Percentiles rank a stretch among this genome's conserved stretches.
These are phyloP conservation scores for Phylloporus arenicola DNA, from an alignment of 768 basidiomycete genomes.

Conservation along the genomic window DNA sequence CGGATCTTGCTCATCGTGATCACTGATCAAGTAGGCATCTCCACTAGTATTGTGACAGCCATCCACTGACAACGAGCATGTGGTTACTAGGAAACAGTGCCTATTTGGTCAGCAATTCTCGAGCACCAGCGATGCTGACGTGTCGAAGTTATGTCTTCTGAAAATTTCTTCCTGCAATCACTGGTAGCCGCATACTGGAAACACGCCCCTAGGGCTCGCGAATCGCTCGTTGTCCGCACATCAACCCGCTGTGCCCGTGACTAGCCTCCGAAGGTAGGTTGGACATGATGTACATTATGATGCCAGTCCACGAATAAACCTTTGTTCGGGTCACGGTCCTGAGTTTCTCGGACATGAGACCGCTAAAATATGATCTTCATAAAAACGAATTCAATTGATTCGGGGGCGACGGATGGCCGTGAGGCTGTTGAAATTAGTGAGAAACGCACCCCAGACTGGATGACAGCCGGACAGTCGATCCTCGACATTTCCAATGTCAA, in stretches of 20 bases:
- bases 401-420: background rate
- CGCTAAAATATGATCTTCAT: background rate
- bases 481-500: slow-evolving; percentile 12
- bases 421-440: background rate
- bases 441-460: slow-evolving; percentile 15
- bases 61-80: background rate
- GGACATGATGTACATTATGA: background rate
- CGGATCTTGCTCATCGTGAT: background rate
- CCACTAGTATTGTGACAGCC: too few species aligned
- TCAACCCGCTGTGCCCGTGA: background rate
- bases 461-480: background rate
- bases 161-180: slow-evolving; percentile 6
- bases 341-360: background rate
- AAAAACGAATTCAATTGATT: background rate
- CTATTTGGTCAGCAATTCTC: background rate
- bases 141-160: background rate
- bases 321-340: background rate
- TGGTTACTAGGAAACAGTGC: slow-evolving; percentile 6
- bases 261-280: background rate
- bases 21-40: background rate
- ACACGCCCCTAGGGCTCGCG: background rate
- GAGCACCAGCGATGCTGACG: background rate
- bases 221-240: background rate
- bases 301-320: background rate
- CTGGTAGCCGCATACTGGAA: background rate